Evolutionary conservation across 2,329 filamentous ascomycete species (phyloP), one percentile per base, ranked within the genome.

Genomic region (Gyromitra esculenta): DNA sequence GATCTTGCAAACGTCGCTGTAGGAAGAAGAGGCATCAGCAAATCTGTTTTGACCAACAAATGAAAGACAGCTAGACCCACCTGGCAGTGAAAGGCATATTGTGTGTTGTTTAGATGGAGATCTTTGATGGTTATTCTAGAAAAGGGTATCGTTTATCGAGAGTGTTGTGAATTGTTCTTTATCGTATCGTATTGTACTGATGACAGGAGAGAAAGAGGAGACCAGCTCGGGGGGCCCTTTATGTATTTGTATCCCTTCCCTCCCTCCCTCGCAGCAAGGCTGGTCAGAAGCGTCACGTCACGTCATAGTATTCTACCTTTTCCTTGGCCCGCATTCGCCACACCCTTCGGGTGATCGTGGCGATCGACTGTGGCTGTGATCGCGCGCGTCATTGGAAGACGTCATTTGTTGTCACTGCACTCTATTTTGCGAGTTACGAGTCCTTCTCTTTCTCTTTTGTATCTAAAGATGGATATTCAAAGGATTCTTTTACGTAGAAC

Each of bases 1-100:
- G 87, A 92, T 91, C 86, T 92, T 92, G 89, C 90, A 90, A 85
- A 92, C 89, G 83, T 92, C 90, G 84, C 90, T 91, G 81, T 60
- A 37, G 21, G 39, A 4, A 48, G 54, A 76, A 79, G 39, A 39
- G 18, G 79, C 75, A 80, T 81, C 81, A 74, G 41, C 13, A 45
- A n/a, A 31, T 31, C 25, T 31, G 4, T 0, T 31, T 2, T 4
- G 4, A 31, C 4, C 25, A 31, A 4, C 25, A 31, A 31, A 31
- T 31, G 4, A 31, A 3, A n/a, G 15, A 54, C 6, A 59, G 59
- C 21, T 50, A 31, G 15, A 81, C 85, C 82, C 83, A 87, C 86
- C 85, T 87, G 82, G 57, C 35, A 60, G 57, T 60, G 57, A 60
- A 43, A 9, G 57, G 57, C 57, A 60, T 65, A 70, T 75, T 66